A percentile compares a stretch with the other conserved stretches of the same genome.
Evolutionary conservation across 2,329 filamentous ascomycete genomes (phyloP).

Genomic region (Rhynchosporium graminicola): DNA sequence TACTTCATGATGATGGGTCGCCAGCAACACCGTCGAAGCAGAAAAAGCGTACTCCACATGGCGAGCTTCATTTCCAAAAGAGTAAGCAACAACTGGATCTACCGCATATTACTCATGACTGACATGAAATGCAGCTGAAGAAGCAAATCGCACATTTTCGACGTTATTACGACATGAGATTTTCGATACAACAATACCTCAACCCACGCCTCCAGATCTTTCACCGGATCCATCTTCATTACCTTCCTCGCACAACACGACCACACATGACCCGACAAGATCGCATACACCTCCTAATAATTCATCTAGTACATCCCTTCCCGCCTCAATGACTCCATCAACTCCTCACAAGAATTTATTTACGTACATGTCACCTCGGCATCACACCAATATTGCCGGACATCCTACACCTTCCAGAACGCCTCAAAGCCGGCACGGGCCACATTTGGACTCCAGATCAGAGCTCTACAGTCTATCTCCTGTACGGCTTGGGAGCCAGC

Average conservation of each 20-base stretch:
- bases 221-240: conserved; percentile 59
- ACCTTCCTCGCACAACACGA: conserved; percentile 53
- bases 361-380: conserved; percentile 76
- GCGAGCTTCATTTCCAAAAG: conserved; percentile 91
- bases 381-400: conserved; percentile 69
- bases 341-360: conserved; percentile 98
- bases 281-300: conserved; percentile 80
- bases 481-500: conserved; percentile 88
- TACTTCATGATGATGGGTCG: conserved; percentile 89
- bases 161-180: conserved; percentile 85
- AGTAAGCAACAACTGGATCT: conserved; percentile 56
- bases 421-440: conserved; percentile 81
- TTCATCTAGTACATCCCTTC: conserved; percentile 59
- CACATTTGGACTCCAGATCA: conserved; percentile 84
- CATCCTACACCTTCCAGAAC: conserved; percentile 88
- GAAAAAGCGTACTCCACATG: conserved; percentile 82
- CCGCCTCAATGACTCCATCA: conserved; percentile 80
- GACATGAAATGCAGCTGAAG: conserved; percentile 63
- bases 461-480: conserved; percentile 96
- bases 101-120: neutral
- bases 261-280: conserved; percentile 65
- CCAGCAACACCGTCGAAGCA: conserved; percentile 86
- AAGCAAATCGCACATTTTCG: conserved; percentile 93
- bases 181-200: conserved; percentile 87
- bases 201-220: conserved; percentile 65